phyloP scores from a whole-genome alignment of 2,329 filamentous ascomycete genomes.

The Alternaria arborescens region DNA sequence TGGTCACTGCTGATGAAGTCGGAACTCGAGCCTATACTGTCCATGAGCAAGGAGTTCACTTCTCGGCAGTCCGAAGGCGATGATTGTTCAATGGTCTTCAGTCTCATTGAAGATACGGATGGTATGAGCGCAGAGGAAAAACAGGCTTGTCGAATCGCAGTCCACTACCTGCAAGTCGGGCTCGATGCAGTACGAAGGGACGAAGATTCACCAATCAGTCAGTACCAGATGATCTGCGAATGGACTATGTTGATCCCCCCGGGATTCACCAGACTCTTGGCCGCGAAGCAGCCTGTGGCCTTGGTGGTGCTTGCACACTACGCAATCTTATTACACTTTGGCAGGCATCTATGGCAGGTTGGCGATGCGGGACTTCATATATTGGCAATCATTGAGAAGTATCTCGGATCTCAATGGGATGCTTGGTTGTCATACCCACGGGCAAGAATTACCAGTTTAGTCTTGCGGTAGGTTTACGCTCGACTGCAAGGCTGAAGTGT shows the following conservation, averaged over 20 bases:
- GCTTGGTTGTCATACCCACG: slow-evolving; percentile 15
- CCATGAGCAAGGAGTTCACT: slow-evolving; percentile 23
- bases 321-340: slow-evolving; percentile 58
- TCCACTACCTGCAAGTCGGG: slow-evolving; percentile 34
- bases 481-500: background rate
- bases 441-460: background rate
- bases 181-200: slow-evolving; percentile 28
- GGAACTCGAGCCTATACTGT: slow-evolving; percentile 39
- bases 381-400: slow-evolving; percentile 58
- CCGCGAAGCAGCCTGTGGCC: slow-evolving; percentile 52
- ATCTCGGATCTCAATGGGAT: slow-evolving; percentile 50
- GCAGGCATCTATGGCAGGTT: slow-evolving; percentile 31
- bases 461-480: background rate
- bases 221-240: slow-evolving; percentile 40
- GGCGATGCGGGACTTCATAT: slow-evolving; percentile 28
- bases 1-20: slow-evolving; percentile 40
- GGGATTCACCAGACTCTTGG: slow-evolving; percentile 50
- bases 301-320: slow-evolving; percentile 61
- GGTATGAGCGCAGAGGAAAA: slow-evolving; percentile 26
- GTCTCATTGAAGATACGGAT: slow-evolving; percentile 27
- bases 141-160: slow-evolving; percentile 36
- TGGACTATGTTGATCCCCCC: slow-evolving; percentile 51
- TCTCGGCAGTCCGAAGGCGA: slow-evolving; percentile 28
- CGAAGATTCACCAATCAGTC: slow-evolving; percentile 8
- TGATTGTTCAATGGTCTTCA: slow-evolving; percentile 27